Base-by-base conservation (phyloP, 176 grass and related monocot species). In the Rhynchospora breviuscula region DNA sequence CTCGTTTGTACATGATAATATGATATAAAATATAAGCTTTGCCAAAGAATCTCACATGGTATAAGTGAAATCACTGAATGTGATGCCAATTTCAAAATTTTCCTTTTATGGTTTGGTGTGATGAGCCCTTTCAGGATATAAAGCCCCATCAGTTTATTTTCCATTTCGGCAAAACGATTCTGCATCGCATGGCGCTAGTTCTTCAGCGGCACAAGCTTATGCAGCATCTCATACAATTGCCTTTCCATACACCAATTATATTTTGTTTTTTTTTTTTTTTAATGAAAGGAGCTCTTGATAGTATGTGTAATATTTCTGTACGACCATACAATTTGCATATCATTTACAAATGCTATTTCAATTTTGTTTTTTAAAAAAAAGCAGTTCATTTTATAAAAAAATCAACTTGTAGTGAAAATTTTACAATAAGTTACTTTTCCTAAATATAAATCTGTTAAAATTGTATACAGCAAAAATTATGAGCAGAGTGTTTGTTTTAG, bases 41-140 rank as follows among this genome's bases (percentile, higher is more conserved):
- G 56, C 31, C n/a, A 85, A 8, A 77, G 51, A 85, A 76, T 70
- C 52, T 70, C 65, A 84, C 65, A 73, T 63, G 81, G 10, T n/a
- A 72, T 31, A 40, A 57, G 12, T 71, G 48, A 60, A 23, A 40
- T 56, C n/a, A 45, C 43, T 69, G 66, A 75, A 25, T 78, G 33
- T 59, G 48, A 12, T 75, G 64, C 8, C 63, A 60, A 84, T 58
- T 74, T n/a, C 60, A 77, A 52, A 31, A 45, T 85, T 85, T 18
- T 78, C 83, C 31, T 61, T 85, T 85, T 85, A 76, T 78, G 52
- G 83, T 85, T 85, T 46, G 67, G 59, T 52, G 56, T 63, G 25
- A 78, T 52, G 49, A 59, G 23, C 33, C 63, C 22, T 84, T 71
- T 71, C 66, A 84, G 48, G 51, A 84, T 35, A n/a, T 19, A 72